These are phyloP conservation scores for Fistulinella staudtii DNA, from an alignment of 1,284 basidiomycete genomes.

Conservation along the genomic window DNA sequence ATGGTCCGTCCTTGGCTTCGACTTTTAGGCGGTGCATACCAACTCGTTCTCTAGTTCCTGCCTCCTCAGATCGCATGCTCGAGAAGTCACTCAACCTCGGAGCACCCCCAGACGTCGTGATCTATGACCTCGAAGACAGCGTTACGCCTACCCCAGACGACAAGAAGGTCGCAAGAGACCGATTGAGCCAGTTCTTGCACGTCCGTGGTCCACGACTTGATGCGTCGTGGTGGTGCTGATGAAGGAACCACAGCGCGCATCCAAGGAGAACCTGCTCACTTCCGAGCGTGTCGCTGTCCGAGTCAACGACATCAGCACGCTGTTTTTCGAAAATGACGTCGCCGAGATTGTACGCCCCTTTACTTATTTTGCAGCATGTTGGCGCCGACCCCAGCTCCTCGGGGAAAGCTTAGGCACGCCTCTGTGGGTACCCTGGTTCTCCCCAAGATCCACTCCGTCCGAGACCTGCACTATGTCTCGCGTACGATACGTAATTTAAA, in stretches of 20 bases:
- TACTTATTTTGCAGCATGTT: not conserved
- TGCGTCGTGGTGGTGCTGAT: conserved; percentile 7
- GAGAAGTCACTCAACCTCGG: conserved; percentile 61
- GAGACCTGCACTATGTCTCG: conserved; percentile 65
- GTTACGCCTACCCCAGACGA: conserved; percentile 66
- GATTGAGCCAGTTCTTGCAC: conserved; percentile 56
- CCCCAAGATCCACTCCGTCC: conserved; percentile 72
- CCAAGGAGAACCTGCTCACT: conserved; percentile 37
- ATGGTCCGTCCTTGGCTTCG: conserved; percentile 35
- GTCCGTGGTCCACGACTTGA: conserved; percentile 36
- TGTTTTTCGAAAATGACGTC: conserved; percentile 71
- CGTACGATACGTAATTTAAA: conserved; percentile 36
- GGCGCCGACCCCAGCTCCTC: conserved; percentile 12
- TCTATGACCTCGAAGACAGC: conserved; percentile 87
- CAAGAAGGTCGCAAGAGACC: conserved; percentile 59
- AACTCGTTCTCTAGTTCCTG: conserved; percentile 49
- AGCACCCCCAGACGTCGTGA: conserved; percentile 64
- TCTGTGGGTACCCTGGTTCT: conserved; percentile 64
- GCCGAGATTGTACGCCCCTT: conserved; percentile 51
- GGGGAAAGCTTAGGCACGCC: conserved; percentile 42
- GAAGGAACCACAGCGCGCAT: conserved; percentile 25
- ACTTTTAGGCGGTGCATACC: not conserved
- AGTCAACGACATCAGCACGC: conserved; percentile 71
- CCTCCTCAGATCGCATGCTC: conserved; percentile 77
- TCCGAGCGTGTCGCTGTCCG: conserved; percentile 64